These are phyloP conservation scores for Heteromeles arbutifolia DNA, from an alignment of 306 rosid genomes.

Conservation along the genomic window DNA sequence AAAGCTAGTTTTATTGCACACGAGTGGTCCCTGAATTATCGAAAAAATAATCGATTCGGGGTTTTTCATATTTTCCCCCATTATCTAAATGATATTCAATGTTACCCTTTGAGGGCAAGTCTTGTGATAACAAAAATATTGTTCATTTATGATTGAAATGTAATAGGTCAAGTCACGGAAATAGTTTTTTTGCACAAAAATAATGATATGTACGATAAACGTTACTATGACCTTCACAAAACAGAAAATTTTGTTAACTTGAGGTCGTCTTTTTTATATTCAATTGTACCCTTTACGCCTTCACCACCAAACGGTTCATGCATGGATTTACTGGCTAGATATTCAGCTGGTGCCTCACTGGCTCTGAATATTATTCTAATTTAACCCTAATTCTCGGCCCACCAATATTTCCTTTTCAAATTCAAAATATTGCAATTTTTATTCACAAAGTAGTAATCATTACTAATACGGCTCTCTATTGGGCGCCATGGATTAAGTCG, in stretches of 20 bases:
- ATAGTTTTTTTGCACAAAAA: too few relatives aligned
- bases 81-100: not conserved
- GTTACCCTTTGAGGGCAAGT: not conserved
- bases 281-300: not conserved
- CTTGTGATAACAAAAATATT: too few relatives aligned
- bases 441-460: slow-evolving; percentile 29
- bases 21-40: slow-evolving; percentile 26
- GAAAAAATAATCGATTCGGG: slow-evolving; percentile 13
- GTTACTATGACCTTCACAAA: too few relatives aligned
- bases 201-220: too few relatives aligned
- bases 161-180: too few relatives aligned
- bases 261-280: not conserved
- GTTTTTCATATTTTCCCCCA: not conserved
- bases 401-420: not conserved
- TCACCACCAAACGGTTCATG: not conserved
- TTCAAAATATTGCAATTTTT: not conserved
- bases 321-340: not conserved
- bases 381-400: not conserved
- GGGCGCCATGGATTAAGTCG: slow-evolving; percentile 19
- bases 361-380: slow-evolving; percentile 17
- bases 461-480: not conserved
- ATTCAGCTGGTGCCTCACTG: slow-evolving; percentile 1
- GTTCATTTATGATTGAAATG: too few relatives aligned
- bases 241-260: too few relatives aligned
- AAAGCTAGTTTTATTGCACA: slow-evolving; percentile 20